Evolutionary conservation across 2,329 filamentous ascomycete genomes (phyloP).

Genomic region (Venturia aucupariae): DNA sequence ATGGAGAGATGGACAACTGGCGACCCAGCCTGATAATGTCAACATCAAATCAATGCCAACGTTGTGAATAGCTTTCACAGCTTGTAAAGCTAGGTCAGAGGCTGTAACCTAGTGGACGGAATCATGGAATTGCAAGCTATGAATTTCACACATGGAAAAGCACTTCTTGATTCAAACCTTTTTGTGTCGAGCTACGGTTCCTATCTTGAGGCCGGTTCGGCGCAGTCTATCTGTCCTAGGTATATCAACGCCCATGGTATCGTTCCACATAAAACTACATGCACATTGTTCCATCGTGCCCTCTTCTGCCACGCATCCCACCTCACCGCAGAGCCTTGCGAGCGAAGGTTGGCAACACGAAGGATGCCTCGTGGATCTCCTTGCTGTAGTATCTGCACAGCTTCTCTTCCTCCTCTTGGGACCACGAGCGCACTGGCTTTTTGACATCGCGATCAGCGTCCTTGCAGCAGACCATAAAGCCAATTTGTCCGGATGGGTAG

Average conservation of each 20-base stretch:
- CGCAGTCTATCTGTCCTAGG: neutral
- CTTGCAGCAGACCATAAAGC: constrained; percentile 99
- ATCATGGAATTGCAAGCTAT: neutral
- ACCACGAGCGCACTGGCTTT: constrained; percentile 74
- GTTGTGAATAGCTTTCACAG: no score
- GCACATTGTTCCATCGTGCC: neutral
- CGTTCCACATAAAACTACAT: constrained; percentile 5
- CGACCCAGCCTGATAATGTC: no score
- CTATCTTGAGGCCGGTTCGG: neutral
- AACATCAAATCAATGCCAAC: no score
- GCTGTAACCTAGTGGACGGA: no score
- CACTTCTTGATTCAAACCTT: neutral
- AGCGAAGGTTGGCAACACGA: constrained; percentile 88
- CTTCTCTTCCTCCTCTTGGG: constrained; percentile 80
- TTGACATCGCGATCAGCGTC: constrained; percentile 74
- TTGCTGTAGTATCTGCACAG: constrained; percentile 96
- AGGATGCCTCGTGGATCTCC: constrained; percentile 91
- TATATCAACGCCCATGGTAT: constrained; percentile 1
- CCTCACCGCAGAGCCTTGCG: constrained; percentile 51
- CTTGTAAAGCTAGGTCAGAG: no score
- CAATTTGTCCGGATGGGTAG: constrained; percentile 97
- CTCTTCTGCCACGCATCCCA: neutral
- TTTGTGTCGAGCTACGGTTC: neutral
- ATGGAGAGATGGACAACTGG: no score
- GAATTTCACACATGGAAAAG: neutral